Evolutionary conservation across 23 red algal genomes (phyloP), one percentile per base, ranked within the genome.

Genomic region (Gracilaria vermiculophylla): DNA sequence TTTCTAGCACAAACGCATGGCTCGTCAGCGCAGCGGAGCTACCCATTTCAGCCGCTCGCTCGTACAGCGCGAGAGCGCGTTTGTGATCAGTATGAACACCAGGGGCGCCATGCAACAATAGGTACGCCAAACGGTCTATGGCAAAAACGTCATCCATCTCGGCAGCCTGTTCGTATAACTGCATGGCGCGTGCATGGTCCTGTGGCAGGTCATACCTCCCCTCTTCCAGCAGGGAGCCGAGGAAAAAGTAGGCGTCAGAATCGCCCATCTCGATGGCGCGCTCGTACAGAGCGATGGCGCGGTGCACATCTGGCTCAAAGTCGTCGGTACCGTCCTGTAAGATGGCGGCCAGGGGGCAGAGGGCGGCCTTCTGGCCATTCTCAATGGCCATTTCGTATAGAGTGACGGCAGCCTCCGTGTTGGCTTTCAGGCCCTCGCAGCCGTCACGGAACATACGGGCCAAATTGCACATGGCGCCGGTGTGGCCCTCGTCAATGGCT

Each of bases 361-460:
- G 14, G 34, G 84, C 84, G n/a, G 33, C 36, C 27, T 40, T 88
- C 32, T 88, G 62, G 11, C 84, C 84, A 20, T 48, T 40, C 37
- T 66, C 54, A 31, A 88, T 62, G 25, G 84, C 84, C 69, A 62
- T 73, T 42, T 88, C 84, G 41, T 88, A 88, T 14, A 88, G 69
- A 17, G 84, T 41, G 37, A 77, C 66, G 21, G 84, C 84, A 5
- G 69, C 69, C 9, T 45, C 72, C 2, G 84, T 73, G 69, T 78
- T 53, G 1, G 61, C 53, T 29, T 42, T 66, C 51, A 88, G 36
- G 2, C 83, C 83, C 4, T 62, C 56, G 3, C 28, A 21, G 24
- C 84, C 84, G 32, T 88, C 84, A 4, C 84, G 67, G n/a, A 77
- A 78, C 35, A 88, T 65, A 1, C 70, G 31, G 5, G 69, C 84